phyloP scores from a whole-genome alignment of 441 rosid genomes.

The Raphanus hybrid region DNA sequence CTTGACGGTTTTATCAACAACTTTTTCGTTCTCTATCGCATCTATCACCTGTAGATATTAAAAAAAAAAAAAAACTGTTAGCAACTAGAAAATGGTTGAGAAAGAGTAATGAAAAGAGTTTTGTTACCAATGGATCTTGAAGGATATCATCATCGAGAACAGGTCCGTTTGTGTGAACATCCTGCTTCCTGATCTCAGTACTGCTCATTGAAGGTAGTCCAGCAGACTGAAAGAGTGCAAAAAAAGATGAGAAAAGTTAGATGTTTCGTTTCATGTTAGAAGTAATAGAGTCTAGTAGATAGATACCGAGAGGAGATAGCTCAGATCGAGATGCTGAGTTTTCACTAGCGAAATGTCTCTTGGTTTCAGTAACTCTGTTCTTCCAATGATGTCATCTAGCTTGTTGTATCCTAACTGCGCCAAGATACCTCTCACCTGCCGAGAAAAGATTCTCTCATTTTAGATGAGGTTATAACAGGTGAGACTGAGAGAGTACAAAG shows the following conservation, averaged over 20 bases:
- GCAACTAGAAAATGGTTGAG: too few species aligned
- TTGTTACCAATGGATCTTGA: constrained; percentile 84
- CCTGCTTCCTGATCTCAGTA: constrained; percentile 87
- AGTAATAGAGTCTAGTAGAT: not conserved
- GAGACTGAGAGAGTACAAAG: too few species aligned
- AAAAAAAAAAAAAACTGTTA: too few species aligned
- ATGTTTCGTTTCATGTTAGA: not conserved
- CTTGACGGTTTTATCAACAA: too few species aligned
- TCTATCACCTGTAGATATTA: too few species aligned
- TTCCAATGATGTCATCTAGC: constrained; percentile 91
- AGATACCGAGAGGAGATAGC: constrained; percentile 72
- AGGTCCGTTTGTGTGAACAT: constrained; percentile 85
- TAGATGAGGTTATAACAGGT: not conserved
- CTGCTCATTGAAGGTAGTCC: constrained; percentile 94
- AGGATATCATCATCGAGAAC: constrained; percentile 84
- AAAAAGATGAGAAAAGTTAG: not conserved
- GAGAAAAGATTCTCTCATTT: not conserved
- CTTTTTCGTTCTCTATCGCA: too few species aligned
- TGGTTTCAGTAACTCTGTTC: constrained; percentile 73
- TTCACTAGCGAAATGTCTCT: constrained; percentile 95
- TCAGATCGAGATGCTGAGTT: constrained; percentile 96
- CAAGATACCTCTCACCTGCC: constrained; percentile 91
- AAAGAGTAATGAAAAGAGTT: not conserved
- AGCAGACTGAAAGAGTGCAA: constrained; percentile 55
- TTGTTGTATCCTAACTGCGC: constrained; percentile 92